These are phyloP conservation scores for Coelastrella sp. DNA, from an alignment of 139 green algal genomes.

Conservation along the genomic window DNA sequence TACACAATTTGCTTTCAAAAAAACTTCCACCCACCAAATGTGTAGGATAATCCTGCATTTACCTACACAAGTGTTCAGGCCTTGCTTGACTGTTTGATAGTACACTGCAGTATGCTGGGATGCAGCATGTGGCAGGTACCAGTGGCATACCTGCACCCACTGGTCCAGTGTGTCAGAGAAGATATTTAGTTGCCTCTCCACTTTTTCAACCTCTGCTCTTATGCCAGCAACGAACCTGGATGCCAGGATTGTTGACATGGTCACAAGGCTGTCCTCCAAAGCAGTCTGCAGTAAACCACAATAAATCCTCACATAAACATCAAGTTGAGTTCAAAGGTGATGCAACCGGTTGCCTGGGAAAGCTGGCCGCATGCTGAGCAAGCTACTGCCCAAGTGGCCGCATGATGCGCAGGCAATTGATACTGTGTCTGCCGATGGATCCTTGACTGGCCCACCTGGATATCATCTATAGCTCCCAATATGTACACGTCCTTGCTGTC, in stretches of 20 bases:
- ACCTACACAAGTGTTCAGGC: background rate
- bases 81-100: no score
- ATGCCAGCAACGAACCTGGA: constrained; percentile 83
- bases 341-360: no score
- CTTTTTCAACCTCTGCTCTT: constrained; percentile 80
- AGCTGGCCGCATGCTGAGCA: no score
- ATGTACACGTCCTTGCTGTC: constrained; percentile 90
- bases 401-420: no score
- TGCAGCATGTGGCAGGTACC: background rate
- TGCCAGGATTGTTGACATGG: constrained; percentile 87
- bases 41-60: no score
- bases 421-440: no score
- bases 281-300: constrained; percentile 49
- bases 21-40: no score
- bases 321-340: background rate
- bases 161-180: constrained; percentile 81
- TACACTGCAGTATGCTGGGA: background rate
- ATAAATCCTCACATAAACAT: background rate
- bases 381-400: no score
- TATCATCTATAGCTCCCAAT: constrained; percentile 82
- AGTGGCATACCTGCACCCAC: constrained; percentile 63
- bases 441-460: constrained; percentile 60
- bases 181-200: constrained; percentile 76
- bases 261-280: constrained; percentile 89
- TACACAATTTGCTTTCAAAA: no score